Evolutionary conservation across 768 basidiomycete species (phyloP), one percentile per base, ranked within the genome.

Genomic region (Psilocybe azurescens): DNA sequence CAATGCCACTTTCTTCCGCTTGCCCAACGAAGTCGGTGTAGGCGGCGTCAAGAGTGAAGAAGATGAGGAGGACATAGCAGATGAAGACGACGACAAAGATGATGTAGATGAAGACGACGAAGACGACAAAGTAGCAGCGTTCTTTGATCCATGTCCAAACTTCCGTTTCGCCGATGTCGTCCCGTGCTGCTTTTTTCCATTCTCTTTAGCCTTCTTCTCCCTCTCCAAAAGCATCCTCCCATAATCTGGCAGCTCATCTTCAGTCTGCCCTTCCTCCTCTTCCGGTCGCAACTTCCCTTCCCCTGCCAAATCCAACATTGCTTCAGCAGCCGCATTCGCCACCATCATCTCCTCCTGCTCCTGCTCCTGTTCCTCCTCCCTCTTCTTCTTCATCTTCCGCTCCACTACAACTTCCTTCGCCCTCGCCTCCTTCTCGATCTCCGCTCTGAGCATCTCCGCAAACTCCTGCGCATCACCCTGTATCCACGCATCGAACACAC

Each of bases 401-500:
- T 41, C 56, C 52, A 41, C 57, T 44, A 61, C 59, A 24, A 69
- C 62, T 1, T 67, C 67, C 18, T 70, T 69, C 33, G 84, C 83
- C 65, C 84, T 83, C 59, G 88, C 72, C 72, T 88, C 85, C 67
- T 81, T 83, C 62, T 81, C 80, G 36, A 91, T 79, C 74, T 88
- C 89, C 24, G 78, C 78, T 62, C 79, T 81, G 62, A 93, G 71
- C 61, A 86, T 72, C 41, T 76, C 75, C 5, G 93, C 90, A 74
- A 96, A 95, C 14, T 70, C 71, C 73, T 97, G 95, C 2, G 91
- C 89, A 70, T 97, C 94, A 1, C 95, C 94, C 67, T 94, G 87
- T 58, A 95, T 74, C 92, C 94, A 97, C 41, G 86, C 84, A 74
- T 97, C 95, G 66, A 97, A 96, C 3, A 96, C 89, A 7, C 88